phyloP scores from a whole-genome alignment of 169 alveolate genomes.

The Amoebophrya sp. region DNA sequence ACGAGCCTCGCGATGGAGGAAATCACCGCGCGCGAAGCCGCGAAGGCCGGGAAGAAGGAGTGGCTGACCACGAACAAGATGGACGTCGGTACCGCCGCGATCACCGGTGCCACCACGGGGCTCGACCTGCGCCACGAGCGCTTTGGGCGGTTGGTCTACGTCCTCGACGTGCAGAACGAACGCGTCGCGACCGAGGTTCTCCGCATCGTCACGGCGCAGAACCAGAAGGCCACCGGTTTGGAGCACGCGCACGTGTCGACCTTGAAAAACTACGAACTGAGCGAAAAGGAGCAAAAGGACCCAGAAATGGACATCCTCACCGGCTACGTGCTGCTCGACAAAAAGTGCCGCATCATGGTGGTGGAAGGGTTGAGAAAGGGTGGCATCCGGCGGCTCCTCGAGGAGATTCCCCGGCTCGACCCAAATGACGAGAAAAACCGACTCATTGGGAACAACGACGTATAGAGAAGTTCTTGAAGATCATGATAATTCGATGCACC shows the following conservation, averaged over 20 bases:
- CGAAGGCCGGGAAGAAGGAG: no score
- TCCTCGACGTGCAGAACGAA: background rate
- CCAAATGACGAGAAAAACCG: background rate
- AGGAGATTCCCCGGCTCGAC: background rate
- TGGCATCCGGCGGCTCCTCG: background rate
- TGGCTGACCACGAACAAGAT: background rate
- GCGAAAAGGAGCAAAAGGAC: background rate
- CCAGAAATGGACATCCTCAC: background rate
- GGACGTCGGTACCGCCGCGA: no score
- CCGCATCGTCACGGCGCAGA: background rate
- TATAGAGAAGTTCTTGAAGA: no score
- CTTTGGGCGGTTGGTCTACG: background rate
- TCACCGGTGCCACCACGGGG: background rate
- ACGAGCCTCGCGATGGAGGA: no score
- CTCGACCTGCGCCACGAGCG: background rate
- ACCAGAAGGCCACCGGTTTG: background rate
- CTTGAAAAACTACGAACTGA: background rate
- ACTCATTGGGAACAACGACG: conserved; percentile 10
- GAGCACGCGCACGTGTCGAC: background rate
- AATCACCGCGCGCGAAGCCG: background rate
- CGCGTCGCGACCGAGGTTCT: background rate
- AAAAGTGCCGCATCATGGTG: background rate
- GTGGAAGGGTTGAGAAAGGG: background rate
- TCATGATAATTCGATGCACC: no score
- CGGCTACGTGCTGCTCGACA: background rate